Conservation (phyloP, 495 filamentous ascomycete genomes). For the Aspergillus asperescens region DNA sequence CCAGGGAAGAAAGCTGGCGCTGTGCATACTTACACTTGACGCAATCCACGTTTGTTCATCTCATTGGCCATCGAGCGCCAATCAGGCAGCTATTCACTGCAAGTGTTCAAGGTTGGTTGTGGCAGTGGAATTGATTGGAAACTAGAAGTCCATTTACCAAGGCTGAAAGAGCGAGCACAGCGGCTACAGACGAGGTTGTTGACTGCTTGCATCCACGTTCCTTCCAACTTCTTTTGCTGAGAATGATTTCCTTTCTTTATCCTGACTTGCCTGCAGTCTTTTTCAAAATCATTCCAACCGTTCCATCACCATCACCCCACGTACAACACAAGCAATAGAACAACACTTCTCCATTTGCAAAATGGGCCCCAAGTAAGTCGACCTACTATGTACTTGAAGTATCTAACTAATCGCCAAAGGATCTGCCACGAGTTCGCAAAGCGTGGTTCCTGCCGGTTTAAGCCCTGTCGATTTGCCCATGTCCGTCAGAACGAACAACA, state of each 20-base stretch:
- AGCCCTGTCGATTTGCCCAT: conserved; percentile 14
- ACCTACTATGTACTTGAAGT: neutral
- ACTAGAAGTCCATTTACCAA: neutral
- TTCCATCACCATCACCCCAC: neutral
- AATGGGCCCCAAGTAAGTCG: neutral
- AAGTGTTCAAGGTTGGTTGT: no score
- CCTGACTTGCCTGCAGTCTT: no score
- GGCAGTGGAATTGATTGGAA: neutral
- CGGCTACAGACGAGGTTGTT: neutral
- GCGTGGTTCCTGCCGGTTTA: conserved; percentile 15
- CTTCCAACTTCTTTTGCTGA: neutral
- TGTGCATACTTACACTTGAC: no score
- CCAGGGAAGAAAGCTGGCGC: no score
- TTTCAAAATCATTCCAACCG: neutral
- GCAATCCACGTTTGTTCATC: no score
- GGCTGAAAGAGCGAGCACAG: neutral
- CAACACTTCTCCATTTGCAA: neutral
- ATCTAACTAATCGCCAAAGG: neutral
- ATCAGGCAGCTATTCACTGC: no score
- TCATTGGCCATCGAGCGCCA: no score
- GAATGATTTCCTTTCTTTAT: neutral
- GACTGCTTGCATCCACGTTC: neutral
- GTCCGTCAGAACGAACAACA: conserved; percentile 10
- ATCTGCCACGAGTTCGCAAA: conserved; percentile 15
- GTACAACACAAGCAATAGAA: neutral